These are phyloP conservation scores for Nitzschia sp. DNA, from an alignment of 108 stramenopile genomes.

Conservation along the genomic window DNA sequence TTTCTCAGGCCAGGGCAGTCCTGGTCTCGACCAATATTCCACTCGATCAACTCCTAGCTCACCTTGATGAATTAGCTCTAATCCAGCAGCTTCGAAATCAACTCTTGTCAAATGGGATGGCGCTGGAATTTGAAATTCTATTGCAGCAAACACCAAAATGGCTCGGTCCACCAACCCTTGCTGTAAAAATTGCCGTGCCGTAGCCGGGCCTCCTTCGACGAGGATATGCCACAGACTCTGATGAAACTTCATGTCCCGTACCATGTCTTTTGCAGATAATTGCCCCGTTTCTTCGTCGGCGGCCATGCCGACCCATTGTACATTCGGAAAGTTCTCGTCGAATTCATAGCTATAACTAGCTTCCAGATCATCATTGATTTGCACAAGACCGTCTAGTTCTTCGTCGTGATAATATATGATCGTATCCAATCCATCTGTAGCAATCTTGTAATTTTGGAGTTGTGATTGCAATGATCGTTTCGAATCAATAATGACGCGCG, in stretches of 20 bases:
- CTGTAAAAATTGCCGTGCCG: constrained; percentile 63
- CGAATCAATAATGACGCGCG: constrained; percentile 77
- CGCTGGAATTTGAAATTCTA: constrained; percentile 51
- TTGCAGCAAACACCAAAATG: constrained; percentile 67
- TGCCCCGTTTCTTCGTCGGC: neutral
- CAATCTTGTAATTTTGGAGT: constrained; percentile 41
- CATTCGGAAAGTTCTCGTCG: constrained; percentile 6
- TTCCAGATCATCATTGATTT: neutral
- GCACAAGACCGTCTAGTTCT: neutral
- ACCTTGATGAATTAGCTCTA: constrained; percentile 46
- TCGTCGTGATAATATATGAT: constrained; percentile 49
- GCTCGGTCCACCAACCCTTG: constrained; percentile 66
- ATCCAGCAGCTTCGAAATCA: constrained; percentile 53
- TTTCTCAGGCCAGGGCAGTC: constrained; percentile 70
- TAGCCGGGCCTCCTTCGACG: constrained; percentile 84
- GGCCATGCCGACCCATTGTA: constrained; percentile 7
- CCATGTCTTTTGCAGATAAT: constrained; percentile 43
- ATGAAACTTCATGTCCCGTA: constrained; percentile 42
- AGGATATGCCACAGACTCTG: constrained; percentile 66
- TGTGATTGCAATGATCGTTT: constrained; percentile 35
- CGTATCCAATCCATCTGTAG: constrained; percentile 60
- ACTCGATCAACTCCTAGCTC: constrained; percentile 47
- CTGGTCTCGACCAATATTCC: constrained; percentile 64
- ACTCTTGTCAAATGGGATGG: constrained; percentile 47
- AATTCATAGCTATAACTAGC: neutral